These are phyloP conservation scores for Backusella luteola DNA, from an alignment of 192 early-diverging fungal species.

Conservation along the genomic window DNA sequence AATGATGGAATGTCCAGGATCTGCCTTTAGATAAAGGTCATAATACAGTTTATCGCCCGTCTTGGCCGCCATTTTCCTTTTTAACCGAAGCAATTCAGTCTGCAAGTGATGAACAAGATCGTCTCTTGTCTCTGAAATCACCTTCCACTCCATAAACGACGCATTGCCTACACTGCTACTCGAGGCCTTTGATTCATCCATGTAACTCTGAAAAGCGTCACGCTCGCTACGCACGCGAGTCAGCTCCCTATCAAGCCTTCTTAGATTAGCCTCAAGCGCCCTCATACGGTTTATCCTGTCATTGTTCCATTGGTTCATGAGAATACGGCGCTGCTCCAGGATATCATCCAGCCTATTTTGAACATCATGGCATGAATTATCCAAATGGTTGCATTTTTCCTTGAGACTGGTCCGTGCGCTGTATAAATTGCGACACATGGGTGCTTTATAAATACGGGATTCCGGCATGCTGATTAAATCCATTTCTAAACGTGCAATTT, in stretches of 20 bases:
- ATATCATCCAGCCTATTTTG: conserved; percentile 14
- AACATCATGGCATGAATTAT: conserved; percentile 2
- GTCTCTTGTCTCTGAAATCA: conserved; percentile 17
- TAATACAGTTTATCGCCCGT: conserved; percentile 13
- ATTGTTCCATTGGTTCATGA: conserved; percentile 12
- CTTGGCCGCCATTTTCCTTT: conserved; percentile 15
- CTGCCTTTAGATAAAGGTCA: neutral
- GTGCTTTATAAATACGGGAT: conserved; percentile 12
- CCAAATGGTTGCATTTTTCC: conserved; percentile 17
- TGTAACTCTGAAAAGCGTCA: conserved; percentile 24
- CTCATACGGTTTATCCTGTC: neutral
- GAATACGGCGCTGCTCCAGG: neutral
- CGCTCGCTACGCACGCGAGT: conserved; percentile 27
- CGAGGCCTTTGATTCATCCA: conserved; percentile 21
- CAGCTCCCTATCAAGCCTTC: conserved; percentile 18
- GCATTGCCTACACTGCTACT: conserved; percentile 12
- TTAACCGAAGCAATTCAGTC: conserved; percentile 3
- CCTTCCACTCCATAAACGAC: conserved; percentile 13
- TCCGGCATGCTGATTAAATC: conserved; percentile 17
- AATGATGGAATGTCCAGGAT: neutral
- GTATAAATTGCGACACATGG: conserved; percentile 16
- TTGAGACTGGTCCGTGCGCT: conserved; percentile 13
- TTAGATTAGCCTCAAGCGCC: conserved; percentile 5
- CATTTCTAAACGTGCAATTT: conserved; percentile 23
- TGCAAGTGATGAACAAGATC: conserved; percentile 2